These are phyloP conservation scores for Chlorella sp. DNA, from an alignment of 139 green algal species.

Conservation along the genomic window DNA sequence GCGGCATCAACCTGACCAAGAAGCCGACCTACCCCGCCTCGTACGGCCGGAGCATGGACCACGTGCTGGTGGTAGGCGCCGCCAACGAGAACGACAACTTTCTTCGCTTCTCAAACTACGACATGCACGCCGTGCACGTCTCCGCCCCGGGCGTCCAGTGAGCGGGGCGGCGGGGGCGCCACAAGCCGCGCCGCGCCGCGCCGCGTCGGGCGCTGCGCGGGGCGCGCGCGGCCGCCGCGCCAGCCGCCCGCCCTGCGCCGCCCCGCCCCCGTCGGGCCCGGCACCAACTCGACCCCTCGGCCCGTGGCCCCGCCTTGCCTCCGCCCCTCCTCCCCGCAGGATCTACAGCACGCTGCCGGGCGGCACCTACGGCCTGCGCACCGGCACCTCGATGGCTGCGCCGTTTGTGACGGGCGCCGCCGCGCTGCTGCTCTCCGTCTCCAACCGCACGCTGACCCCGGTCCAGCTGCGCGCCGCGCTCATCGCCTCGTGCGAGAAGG, in stretches of 20 bases:
- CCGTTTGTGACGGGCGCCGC: conserved; percentile 17
- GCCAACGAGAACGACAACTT: conserved; percentile 14
- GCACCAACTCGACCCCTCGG: too few species aligned
- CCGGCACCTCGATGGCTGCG: conserved; percentile 24
- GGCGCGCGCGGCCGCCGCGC: too few species aligned
- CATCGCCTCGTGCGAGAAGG: background rate
- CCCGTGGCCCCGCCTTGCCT: too few species aligned
- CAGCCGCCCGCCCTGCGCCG: too few species aligned
- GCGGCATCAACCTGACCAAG: background rate
- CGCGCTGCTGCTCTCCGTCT: conserved; percentile 13
- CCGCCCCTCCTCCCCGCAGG: background rate
- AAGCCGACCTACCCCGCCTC: conserved; percentile 14
- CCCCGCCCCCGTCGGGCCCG: too few species aligned
- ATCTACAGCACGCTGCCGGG: conserved; percentile 13
- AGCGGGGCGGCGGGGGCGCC: background rate
- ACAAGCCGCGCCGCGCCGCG: background rate
- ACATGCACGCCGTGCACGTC: conserved; percentile 13
- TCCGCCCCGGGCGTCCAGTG: conserved; percentile 5
- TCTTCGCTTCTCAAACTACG: conserved; percentile 12
- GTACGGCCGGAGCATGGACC: background rate
- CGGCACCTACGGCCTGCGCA: conserved; percentile 2
- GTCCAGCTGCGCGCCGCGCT: conserved; percentile 2
- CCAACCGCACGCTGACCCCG: background rate
- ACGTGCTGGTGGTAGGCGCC: conserved; percentile 21
- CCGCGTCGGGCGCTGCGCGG: too few species aligned